These are phyloP conservation scores for Calvatia gigantea DNA, from an alignment of 768 basidiomycete species.

Conservation along the genomic window DNA sequence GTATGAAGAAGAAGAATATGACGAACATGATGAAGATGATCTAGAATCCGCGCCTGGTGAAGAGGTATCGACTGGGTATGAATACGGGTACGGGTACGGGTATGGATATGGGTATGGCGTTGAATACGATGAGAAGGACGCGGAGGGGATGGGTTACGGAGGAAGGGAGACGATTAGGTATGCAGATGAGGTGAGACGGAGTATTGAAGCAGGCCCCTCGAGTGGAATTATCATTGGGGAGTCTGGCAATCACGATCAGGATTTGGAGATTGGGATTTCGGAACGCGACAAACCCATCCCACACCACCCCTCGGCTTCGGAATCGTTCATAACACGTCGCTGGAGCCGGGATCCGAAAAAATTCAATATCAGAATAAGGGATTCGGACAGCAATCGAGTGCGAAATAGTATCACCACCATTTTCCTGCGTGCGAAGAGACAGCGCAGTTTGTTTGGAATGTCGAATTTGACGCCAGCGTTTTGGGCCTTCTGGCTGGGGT, in stretches of 20 bases:
- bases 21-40: conserved; percentile 20
- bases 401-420: conserved; percentile 20
- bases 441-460: conserved; percentile 12
- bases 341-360: conserved; percentile 42
- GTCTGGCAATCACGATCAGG: conserved; percentile 9
- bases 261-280: conserved; percentile 10
- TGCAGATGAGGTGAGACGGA: background rate
- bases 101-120: conserved; percentile 20
- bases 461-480: conserved; percentile 39
- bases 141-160: background rate
- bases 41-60: conserved; percentile 17
- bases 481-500: conserved; percentile 75
- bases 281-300: background rate
- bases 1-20: conserved; percentile 28
- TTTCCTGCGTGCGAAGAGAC: conserved; percentile 32
- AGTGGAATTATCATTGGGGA: background rate
- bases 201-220: conserved; percentile 5
- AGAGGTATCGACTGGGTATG: too few relatives aligned
- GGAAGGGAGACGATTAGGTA: conserved; percentile 6
- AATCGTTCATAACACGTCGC: conserved; percentile 50
- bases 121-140: conserved; percentile 12
- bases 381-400: conserved; percentile 29
- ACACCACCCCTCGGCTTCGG: conserved; percentile 31
- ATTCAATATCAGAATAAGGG: conserved; percentile 2
- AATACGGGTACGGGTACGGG: conserved; percentile 26